Evolutionary conservation across 2,329 filamentous ascomycete species (phyloP), one percentile per base, ranked within the genome.

Genomic region (Pezicula carpinea): DNA sequence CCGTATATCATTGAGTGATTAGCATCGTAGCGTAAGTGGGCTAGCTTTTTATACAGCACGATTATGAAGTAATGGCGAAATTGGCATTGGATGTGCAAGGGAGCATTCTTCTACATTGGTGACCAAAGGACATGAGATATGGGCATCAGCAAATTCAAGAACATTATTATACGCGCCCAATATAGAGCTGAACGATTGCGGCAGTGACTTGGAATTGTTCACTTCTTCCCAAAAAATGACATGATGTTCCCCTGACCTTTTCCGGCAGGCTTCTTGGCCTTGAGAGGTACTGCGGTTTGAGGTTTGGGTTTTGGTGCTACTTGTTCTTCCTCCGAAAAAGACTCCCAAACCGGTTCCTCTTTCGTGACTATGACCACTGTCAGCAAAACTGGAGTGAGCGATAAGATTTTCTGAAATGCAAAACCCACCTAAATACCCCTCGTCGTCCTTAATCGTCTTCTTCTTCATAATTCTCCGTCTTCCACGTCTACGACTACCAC

Each of bases 311-410:
- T 82, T 62, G 77, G 73, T 7, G 69, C 66, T 26, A 74, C 73
- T 18, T 83, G 79, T 55, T 96, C 90, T 53, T 95, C 90, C 64
- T 96, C 91, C 0, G 89, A 95, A 69, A 95, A 96, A 0, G 87
- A 92, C 65, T 96, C 91, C 91, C 91, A 96, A 0, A 77, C 85
- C 0, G 79, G 69, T 61, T 95, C 89, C 66, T 95, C 87, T 55
- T 85, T 85, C 2, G 90, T 96, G 26, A 96, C 91, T 93, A 57
- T 33, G 51, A 47, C 39, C 11, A 42, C 13, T 13, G 40, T 53
- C 39, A 55, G 49, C 13, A 36, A 2, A 8, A 13, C 34, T 17
- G 41, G 17, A 35, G 35, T 15, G 34, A 10, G 21, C 13, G 17
- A 39, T 29, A 43, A 4, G 14, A 5, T 7, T 13, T 7, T 6